phyloP scores from a whole-genome alignment of 192 early-diverging fungal genomes.

The Physocladia obscura region DNA sequence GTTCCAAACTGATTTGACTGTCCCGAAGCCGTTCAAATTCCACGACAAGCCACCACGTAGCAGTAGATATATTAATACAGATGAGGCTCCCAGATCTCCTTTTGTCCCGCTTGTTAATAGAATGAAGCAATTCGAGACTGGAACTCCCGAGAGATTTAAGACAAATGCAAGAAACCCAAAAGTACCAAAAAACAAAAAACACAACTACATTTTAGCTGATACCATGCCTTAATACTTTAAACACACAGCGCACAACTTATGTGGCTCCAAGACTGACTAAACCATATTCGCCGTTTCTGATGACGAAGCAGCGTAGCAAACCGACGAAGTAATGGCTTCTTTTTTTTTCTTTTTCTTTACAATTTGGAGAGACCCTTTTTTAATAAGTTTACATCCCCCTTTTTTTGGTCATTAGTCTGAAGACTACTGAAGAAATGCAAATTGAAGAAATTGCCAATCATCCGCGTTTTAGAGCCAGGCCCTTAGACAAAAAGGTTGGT shows the following conservation, averaged over 20 bases:
- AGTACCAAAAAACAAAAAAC: no score
- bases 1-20: conserved; percentile 39
- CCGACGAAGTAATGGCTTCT: conserved; percentile 30
- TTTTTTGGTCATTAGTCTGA: conserved; percentile 25
- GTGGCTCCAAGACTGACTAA: conserved; percentile 40
- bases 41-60: conserved; percentile 20
- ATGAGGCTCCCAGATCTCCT: conserved; percentile 35
- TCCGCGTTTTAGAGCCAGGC: conserved; percentile 50
- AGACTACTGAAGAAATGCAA: conserved; percentile 32
- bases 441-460: conserved; percentile 36
- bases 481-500: conserved; percentile 38
- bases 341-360: neutral
- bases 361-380: neutral
- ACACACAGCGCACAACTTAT: no score
- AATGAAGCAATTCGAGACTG: conserved; percentile 37
- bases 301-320: conserved; percentile 45
- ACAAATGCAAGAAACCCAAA: neutral
- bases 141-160: conserved; percentile 34
- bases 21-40: conserved; percentile 54
- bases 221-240: no score
- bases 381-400: neutral
- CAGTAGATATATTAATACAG: neutral
- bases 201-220: no score
- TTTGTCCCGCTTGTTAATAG: conserved; percentile 45
- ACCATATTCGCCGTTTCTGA: conserved; percentile 44